Conservation (phyloP, 192 early-diverging fungal species). For the Spinellus fusiger region DNA sequence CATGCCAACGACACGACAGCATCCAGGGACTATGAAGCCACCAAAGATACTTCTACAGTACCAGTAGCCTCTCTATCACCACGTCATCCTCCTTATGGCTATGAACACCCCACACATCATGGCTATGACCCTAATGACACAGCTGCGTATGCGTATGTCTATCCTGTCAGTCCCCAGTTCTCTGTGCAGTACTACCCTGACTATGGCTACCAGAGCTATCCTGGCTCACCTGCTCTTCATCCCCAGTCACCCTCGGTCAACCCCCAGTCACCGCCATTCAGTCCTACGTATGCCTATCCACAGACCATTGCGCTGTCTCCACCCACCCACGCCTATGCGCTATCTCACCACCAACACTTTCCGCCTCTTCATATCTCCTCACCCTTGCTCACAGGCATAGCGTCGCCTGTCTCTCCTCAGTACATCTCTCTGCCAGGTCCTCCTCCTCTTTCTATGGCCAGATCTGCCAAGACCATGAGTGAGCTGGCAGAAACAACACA, state of each 20-base stretch:
- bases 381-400: slow-evolving; percentile 30
- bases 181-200: slow-evolving; percentile 37
- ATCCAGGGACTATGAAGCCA: too few species aligned
- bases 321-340: slow-evolving; percentile 28
- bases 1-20: too few species aligned
- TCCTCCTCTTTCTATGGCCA: neutral
- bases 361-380: slow-evolving; percentile 38
- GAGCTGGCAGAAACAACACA: slow-evolving; percentile 17
- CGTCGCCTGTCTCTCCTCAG: slow-evolving; percentile 28
- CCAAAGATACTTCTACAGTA: too few species aligned
- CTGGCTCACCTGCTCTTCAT: slow-evolving; percentile 38
- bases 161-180: slow-evolving; percentile 37
- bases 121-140: slow-evolving; percentile 21
- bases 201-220: slow-evolving; percentile 35
- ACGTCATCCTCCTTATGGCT: slow-evolving; percentile 8
- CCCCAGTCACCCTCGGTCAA: slow-evolving; percentile 37
- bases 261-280: slow-evolving; percentile 37
- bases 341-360: slow-evolving; percentile 30
- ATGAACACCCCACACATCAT: too few species aligned
- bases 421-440: slow-evolving; percentile 3
- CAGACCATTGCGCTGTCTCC: slow-evolving; percentile 29
- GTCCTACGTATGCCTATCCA: slow-evolving; percentile 29
- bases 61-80: neutral
- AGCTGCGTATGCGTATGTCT: slow-evolving; percentile 30
- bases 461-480: neutral